Evolutionary conservation across 2,329 filamentous ascomycete species (phyloP), one percentile per base, ranked within the genome.

Genomic region (Mycosphaerelloides madeirae): DNA sequence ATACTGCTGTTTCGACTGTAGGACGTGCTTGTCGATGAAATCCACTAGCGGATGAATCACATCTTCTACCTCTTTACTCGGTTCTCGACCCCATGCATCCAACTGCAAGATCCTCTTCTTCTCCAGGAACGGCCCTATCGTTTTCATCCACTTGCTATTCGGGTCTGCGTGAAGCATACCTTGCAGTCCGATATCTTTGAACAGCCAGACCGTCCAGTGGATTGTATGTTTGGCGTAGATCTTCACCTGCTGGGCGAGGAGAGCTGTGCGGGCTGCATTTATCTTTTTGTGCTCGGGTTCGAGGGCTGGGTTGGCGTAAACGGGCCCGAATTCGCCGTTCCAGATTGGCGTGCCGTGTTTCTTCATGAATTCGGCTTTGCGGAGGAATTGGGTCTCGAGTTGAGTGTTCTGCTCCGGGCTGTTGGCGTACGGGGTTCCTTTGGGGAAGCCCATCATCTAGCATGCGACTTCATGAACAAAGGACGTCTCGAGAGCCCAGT

Each of bases 41-140:
- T 57, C 56, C n/a, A 60, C 57, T 2, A 65, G 52, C 1, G 72
- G 70, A 3, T 64, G 60, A 32, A 69, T 56, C 1, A 70, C 67
- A 13, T 69, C 65, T 38, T 76, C 70, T 0, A 76, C 68, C 48
- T 73, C 43, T 25, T 50, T 52, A 14, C 43, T 54, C 2, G 58
- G 67, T 29, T 65, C 61, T 33, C 66, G 62, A 0, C 76, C 78
- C 78, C 78, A 81, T 13, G 71, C 72, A 56, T 81, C 78, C 2
- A 80, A 64, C 18, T 75, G 73, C 2, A 78, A 64, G 0, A 57
- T 54, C 7, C 71, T 67, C 57, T 82, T 81, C 65, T 80, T 81
- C 37, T 72, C 69, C 0, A 81, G 58, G 42, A 81, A 78, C 0
- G 72, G 68, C 14, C 66, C 56, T 32, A 81, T 70, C 2, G 73